Percentiles rank a stretch among this genome's conserved stretches.
These are phyloP conservation scores for Diutina neorugosa DNA, from an alignment of 1,139 yeast species.

Conservation along the genomic window DNA sequence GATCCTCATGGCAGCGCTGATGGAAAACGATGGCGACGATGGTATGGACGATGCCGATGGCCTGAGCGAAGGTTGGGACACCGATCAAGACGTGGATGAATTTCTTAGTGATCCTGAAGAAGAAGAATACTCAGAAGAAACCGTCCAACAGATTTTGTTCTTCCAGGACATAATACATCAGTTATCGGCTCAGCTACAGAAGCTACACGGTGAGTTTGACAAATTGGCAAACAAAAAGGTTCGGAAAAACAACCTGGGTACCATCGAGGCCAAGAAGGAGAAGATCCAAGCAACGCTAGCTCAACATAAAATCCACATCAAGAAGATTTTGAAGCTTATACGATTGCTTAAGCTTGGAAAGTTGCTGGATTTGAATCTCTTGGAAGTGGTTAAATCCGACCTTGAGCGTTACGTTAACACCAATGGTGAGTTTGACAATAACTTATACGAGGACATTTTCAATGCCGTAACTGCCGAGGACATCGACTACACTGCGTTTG, in stretches of 20 bases:
- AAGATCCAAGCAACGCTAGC: constrained; percentile 26
- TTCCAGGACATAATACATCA: constrained; percentile 20
- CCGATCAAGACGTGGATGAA: constrained; percentile 11
- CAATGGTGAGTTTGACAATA: not conserved
- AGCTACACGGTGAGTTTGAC: constrained; percentile 22
- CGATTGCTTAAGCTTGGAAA: not conserved
- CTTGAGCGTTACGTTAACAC: not conserved
- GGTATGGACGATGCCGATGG: constrained; percentile 9
- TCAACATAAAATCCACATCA: constrained; percentile 28
- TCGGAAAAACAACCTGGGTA: constrained; percentile 25
- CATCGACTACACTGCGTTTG: not conserved
- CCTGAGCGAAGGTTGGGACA: constrained; percentile 10
- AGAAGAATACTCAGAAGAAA: constrained; percentile 15
- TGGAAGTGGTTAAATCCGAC: not conserved
- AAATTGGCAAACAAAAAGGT: constrained; percentile 28
- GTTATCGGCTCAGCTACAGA: constrained; percentile 23
- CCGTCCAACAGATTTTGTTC: constrained; percentile 22
- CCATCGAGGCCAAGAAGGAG: constrained; percentile 31
- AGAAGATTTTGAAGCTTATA: constrained; percentile 13
- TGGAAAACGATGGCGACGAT: constrained; percentile 14
- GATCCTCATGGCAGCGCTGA: constrained; percentile 33
- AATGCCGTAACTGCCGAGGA: constrained; percentile 3
- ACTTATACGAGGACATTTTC: not conserved
- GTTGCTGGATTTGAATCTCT: not conserved
- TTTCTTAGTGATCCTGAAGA: constrained; percentile 1